Base-by-base conservation (phyloP, 1,139 yeast species). In the Kluyveromyces sp. region DNA sequence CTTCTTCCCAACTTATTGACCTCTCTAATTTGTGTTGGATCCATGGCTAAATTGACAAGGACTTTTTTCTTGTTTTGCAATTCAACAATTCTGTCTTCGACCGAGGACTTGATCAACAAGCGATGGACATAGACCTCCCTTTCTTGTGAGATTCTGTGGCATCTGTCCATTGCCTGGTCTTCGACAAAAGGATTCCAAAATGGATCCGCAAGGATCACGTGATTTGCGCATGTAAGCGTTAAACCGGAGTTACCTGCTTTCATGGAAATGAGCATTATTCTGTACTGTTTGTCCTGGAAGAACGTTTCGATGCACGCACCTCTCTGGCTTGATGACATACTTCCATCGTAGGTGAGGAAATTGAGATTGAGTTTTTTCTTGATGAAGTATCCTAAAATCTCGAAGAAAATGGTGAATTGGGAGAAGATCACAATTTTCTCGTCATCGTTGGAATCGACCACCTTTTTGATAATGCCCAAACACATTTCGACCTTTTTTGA, bases 141-240 rank as follows among this genome's bases (percentile, higher is more conserved):
- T 33, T 77, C 75, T 66, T 90, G 98, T 4, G 97, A 96, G 54
- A 90, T 86, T 64, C 98, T 77, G 67, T 92, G 92, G 4, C 94
- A 95, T 54, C 98, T 78, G 64, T 88, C 97, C 77, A 86, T 88
- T 0, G 97, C 97, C 67, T 90, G 97, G 42, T 86, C 95, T 65
- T 90, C 97, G 3, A 90, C 96, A 64, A 76, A 90, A 1, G 97
- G 97, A 60, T 90, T 90, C 97, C 97, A 90, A 62, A 88, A 90
- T 15, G 97, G 97, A 63, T 90, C 97, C 72, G 87, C 76, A 8
- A 90, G 76, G 44, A 90, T 78, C 7, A 90, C 95, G 63, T 88
- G 96, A 37, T 88, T 84, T 0, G 97, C 97, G 68, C 95, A 86
- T 0, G 97, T 90, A 53, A 90, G 72, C 0, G 97, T 90, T 52